These are phyloP conservation scores for Phytophthora cajani DNA, from an alignment of 352 stramenopile genomes.

Conservation along the genomic window DNA sequence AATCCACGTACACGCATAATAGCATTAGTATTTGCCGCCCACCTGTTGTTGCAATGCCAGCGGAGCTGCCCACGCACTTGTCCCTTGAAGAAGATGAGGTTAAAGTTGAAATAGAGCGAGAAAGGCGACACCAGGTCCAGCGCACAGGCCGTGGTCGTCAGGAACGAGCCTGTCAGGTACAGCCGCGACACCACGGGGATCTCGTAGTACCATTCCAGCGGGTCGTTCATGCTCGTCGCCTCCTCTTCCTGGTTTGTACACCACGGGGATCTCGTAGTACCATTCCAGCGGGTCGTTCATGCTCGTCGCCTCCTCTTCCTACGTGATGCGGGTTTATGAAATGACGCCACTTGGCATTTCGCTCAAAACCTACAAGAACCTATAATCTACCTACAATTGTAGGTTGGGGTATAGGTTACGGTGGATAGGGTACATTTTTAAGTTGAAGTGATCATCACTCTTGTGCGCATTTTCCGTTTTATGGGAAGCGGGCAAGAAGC, in stretches of 20 bases:
- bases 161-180: constrained; percentile 98
- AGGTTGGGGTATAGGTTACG: background rate
- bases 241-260: constrained; percentile 65
- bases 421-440: no score
- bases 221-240: constrained; percentile 77
- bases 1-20: background rate
- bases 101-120: constrained; percentile 95
- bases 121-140: constrained; percentile 98
- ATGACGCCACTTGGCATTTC: constrained; percentile 46
- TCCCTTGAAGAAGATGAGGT: constrained; percentile 97
- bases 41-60: background rate
- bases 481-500: background rate
- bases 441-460: no score
- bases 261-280: constrained; percentile 99
- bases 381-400: background rate
- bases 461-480: no score
- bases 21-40: background rate
- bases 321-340: constrained; percentile 24
- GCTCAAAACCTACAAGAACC: background rate
- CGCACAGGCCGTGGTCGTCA: constrained; percentile 96
- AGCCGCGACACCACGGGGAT: constrained; percentile 98
- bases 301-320: constrained; percentile 1
- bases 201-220: constrained; percentile 97
- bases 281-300: constrained; percentile 93
- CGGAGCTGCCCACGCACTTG: constrained; percentile 73